phyloP scores from a whole-genome alignment of 352 stramenopile species.

The Pythium sukuiense region DNA sequence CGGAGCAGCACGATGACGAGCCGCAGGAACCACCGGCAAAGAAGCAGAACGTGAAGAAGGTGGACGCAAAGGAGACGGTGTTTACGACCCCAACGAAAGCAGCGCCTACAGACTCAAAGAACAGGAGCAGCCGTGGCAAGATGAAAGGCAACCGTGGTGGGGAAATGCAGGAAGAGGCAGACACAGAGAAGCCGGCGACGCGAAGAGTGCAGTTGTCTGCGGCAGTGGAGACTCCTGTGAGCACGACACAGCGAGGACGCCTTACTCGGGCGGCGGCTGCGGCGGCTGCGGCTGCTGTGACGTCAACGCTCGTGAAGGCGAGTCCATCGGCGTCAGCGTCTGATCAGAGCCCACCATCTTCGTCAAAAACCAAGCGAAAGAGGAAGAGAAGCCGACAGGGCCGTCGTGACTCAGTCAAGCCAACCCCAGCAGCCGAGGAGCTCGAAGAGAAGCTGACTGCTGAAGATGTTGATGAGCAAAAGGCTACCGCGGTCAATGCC shows the following conservation, averaged over 20 bases:
- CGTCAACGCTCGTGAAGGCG: background rate
- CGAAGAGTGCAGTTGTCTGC: background rate
- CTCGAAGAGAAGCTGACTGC: background rate
- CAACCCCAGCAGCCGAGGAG: background rate
- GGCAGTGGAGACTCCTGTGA: background rate
- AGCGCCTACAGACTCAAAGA: background rate
- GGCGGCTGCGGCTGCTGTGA: background rate
- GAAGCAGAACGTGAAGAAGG: conserved; percentile 5
- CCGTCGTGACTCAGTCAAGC: background rate
- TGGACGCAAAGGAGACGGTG: background rate
- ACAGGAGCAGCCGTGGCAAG: background rate
- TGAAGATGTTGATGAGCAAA: background rate
- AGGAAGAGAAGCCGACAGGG: conserved; percentile 23
- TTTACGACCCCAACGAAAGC: background rate
- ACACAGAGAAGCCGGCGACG: background rate
- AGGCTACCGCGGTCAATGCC: background rate
- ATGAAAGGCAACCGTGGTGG: background rate
- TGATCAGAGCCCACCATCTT: background rate
- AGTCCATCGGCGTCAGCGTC: background rate
- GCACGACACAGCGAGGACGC: background rate
- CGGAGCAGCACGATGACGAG: background rate
- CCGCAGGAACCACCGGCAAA: background rate
- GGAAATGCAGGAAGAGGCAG: background rate
- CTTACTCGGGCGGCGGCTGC: conserved; percentile 4
- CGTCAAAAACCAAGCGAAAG: conserved; percentile 33